Evolutionary conservation across 129 eudicot genomes (phyloP).

Genomic region (Lactuca saligna): DNA sequence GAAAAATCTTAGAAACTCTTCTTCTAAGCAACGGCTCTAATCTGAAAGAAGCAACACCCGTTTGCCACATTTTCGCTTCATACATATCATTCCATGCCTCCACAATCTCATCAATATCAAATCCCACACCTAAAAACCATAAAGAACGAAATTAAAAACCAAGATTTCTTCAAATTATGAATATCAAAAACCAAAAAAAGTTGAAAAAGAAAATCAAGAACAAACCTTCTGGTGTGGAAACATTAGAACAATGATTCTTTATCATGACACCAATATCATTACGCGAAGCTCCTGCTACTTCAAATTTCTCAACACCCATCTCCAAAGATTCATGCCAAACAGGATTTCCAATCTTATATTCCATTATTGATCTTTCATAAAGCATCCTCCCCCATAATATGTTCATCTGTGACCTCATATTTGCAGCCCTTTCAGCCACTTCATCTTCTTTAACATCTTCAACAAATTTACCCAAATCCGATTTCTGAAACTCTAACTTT

Average conservation of each 20-base stretch:
- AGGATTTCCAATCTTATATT: slow-evolving; percentile 65
- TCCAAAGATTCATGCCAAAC: slow-evolving; percentile 92
- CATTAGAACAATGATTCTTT: slow-evolving; percentile 88
- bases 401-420: slow-evolving; percentile 66
- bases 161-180: slow-evolving; percentile 21
- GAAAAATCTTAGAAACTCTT: slow-evolving; percentile 67
- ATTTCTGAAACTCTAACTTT: slow-evolving; percentile 40
- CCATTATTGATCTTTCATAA: slow-evolving; percentile 94
- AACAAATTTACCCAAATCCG: slow-evolving; percentile 35
- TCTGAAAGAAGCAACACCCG: slow-evolving; percentile 63
- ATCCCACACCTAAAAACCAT: slow-evolving; percentile 63
- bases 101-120: slow-evolving; percentile 84
- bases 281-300: slow-evolving; percentile 81
- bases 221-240: slow-evolving; percentile 65
- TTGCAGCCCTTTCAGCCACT: slow-evolving; percentile 55
- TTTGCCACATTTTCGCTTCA: slow-evolving; percentile 78
- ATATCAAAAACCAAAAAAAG: not conserved
- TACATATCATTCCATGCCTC: slow-evolving; percentile 97
- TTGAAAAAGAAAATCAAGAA: not conserved
- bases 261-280: slow-evolving; percentile 89
- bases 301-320: slow-evolving; percentile 81
- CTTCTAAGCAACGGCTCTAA: slow-evolving; percentile 77
- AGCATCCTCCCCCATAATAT: slow-evolving; percentile 85
- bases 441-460: slow-evolving; percentile 53
- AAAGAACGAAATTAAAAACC: not conserved